phyloP scores from a whole-genome alignment of 192 early-diverging fungal species.

The Nowakowskiella sp. region DNA sequence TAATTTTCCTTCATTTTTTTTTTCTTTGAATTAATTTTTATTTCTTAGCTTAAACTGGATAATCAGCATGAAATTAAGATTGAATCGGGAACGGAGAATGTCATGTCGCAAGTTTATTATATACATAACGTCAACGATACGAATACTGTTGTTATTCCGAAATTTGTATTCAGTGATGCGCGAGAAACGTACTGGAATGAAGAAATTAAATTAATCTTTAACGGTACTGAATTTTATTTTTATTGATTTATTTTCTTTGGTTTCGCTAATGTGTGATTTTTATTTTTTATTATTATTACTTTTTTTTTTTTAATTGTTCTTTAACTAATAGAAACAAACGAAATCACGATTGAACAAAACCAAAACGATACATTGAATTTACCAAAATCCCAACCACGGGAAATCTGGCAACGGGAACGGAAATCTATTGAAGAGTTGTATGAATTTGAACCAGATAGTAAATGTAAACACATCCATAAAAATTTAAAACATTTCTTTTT shows the following conservation, averaged over 20 bases:
- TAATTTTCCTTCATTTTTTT: too few relatives aligned
- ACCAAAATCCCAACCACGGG: neutral
- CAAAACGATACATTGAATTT: constrained; percentile 2
- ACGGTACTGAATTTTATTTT: constrained; percentile 1
- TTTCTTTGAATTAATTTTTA: too few relatives aligned
- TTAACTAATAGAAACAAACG: neutral
- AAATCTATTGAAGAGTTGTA: constrained; percentile 54
- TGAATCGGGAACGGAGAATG: too few relatives aligned
- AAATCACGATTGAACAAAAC: neutral
- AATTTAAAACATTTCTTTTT: too few relatives aligned
- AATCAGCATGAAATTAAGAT: too few relatives aligned
- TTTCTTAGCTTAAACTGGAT: too few relatives aligned
- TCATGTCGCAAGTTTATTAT: too few relatives aligned
- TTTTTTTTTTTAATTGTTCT: constrained; percentile 1
- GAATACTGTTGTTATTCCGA: too few relatives aligned
- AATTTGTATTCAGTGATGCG: too few relatives aligned
- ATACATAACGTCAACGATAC: too few relatives aligned
- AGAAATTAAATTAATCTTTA: too few relatives aligned
- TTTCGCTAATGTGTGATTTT: neutral
- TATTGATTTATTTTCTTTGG: neutral
- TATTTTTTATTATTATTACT: neutral
- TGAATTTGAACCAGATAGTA: constrained; percentile 73
- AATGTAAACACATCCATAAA: constrained; percentile 49
- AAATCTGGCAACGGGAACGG: constrained; percentile 51
- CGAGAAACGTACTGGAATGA: too few relatives aligned